Percentiles rank a stretch among this genome's conserved stretches.
Conservation (phyloP, 1,284 basidiomycete species). For the Lignosus rhinocerotis region DNA sequence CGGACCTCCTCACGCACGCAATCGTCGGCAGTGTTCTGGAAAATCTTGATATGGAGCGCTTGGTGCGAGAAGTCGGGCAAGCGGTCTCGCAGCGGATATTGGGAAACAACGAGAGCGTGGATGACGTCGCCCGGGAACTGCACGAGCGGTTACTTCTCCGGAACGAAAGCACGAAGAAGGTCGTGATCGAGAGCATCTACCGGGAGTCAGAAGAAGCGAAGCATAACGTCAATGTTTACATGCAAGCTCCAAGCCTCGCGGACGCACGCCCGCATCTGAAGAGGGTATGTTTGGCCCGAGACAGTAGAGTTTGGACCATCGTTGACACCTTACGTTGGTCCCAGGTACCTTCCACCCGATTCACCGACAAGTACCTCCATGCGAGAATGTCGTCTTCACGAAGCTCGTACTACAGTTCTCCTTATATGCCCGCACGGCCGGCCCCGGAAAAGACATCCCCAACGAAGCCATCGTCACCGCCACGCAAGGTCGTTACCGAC, state of each 20-base stretch:
- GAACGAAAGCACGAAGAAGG: slow-evolving; percentile 96
- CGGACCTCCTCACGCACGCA: slow-evolving; percentile 94
- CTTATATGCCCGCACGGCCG: slow-evolving; percentile 47
- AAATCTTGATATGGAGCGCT: slow-evolving; percentile 97
- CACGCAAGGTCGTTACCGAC: slow-evolving; percentile 84
- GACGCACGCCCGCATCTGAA: slow-evolving; percentile 82
- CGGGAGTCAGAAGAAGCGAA: slow-evolving; percentile 84
- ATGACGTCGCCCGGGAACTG: slow-evolving; percentile 92
- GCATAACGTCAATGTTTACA: slow-evolving; percentile 91
- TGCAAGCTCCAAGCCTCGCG: slow-evolving; percentile 68
- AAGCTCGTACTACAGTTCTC: slow-evolving; percentile 49
- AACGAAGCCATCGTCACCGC: slow-evolving; percentile 54
- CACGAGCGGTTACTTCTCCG: slow-evolving; percentile 90
- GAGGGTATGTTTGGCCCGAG: slow-evolving; percentile 53
- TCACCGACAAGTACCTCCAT: slow-evolving; percentile 92
- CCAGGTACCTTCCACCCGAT: slow-evolving; percentile 87
- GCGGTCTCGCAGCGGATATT: slow-evolving; percentile 92
- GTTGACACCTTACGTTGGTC: not conserved
- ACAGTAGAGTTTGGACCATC: not conserved
- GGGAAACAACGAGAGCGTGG: slow-evolving; percentile 89
- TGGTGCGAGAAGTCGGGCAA: slow-evolving; percentile 91
- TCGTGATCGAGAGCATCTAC: slow-evolving; percentile 96
- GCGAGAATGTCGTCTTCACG: slow-evolving; percentile 63
- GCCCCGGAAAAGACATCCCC: slow-evolving; percentile 39
- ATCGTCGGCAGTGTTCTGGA: slow-evolving; percentile 97